Evolutionary conservation across 768 basidiomycete species (phyloP).

Genomic region (Clavulina sp.): DNA sequence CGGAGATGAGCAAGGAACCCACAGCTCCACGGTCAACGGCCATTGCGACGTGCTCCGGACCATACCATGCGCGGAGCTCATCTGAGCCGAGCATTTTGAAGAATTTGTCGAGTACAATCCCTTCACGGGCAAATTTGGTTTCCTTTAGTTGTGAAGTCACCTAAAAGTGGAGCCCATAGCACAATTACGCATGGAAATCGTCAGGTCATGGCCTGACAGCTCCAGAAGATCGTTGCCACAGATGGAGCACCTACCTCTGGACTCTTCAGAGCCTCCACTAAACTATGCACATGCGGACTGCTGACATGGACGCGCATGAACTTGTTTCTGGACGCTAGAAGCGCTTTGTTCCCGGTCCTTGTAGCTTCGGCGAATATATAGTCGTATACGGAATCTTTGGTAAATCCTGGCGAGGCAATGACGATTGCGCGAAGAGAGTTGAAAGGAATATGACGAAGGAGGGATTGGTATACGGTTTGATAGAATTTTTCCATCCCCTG

Average conservation of each 20-base stretch:
- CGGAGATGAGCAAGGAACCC: constrained; percentile 86
- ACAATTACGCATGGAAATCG: neutral
- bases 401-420: constrained; percentile 94
- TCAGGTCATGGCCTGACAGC: too few relatives aligned
- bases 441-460: constrained; percentile 83
- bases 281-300: constrained; percentile 87
- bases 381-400: constrained; percentile 72
- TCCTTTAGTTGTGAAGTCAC: constrained; percentile 65
- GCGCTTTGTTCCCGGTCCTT: constrained; percentile 59
- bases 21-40: constrained; percentile 89
- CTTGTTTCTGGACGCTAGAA: constrained; percentile 69
- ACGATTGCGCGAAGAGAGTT: constrained; percentile 73
- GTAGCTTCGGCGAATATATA: constrained; percentile 70
- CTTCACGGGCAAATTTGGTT: constrained; percentile 92
- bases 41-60: constrained; percentile 80
- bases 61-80: constrained; percentile 97
- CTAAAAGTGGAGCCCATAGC: constrained; percentile 21
- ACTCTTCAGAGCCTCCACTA: constrained; percentile 86
- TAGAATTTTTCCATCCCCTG: constrained; percentile 68
- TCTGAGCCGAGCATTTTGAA: constrained; percentile 94
- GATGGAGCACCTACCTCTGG: constrained; percentile 48
- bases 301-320: constrained; percentile 80
- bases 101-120: constrained; percentile 87
- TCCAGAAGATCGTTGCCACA: too few relatives aligned
- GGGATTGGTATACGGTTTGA: constrained; percentile 65